A percentile compares a stretch with the other conserved stretches of the same genome.
Evolutionary conservation across 2,329 filamentous ascomycete species (phyloP).

Genomic region (Trichoderma endophyticum): DNA sequence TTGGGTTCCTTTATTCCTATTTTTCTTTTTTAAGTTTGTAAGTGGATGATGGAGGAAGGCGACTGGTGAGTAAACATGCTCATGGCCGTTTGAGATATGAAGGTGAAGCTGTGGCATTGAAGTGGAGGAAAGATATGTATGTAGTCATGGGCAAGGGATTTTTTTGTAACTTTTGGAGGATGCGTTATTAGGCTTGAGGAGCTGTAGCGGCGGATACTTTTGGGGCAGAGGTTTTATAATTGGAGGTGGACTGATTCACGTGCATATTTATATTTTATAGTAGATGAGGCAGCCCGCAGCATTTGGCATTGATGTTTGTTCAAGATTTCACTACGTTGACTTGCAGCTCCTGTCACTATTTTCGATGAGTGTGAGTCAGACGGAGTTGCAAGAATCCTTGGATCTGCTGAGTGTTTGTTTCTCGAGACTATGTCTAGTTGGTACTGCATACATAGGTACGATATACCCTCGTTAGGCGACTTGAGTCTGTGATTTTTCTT

Average conservation of each 20-base stretch:
- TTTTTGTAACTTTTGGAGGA: constrained; percentile 28
- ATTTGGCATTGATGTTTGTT: background rate
- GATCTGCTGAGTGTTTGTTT: background rate
- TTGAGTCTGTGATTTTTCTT: background rate
- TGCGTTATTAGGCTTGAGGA: background rate
- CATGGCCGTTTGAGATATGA: background rate
- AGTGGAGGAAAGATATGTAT: background rate
- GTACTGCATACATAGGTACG: background rate
- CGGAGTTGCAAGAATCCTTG: background rate
- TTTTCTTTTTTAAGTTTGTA: background rate
- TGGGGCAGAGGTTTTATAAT: constrained; percentile 25
- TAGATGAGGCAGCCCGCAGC: background rate
- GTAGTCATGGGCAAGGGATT: constrained; percentile 11
- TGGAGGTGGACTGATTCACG: constrained; percentile 21
- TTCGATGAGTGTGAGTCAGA: too few relatives aligned
- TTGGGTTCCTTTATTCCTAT: background rate
- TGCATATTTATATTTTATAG: constrained; percentile 1
- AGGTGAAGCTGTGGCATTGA: background rate
- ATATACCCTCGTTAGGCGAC: background rate
- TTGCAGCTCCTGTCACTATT: background rate
- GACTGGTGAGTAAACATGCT: background rate
- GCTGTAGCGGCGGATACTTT: background rate
- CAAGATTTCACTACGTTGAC: background rate
- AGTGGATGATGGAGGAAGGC: background rate
- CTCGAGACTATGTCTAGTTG: background rate